These are phyloP conservation scores for Simplicillium sp. DNA, from an alignment of 2,329 filamentous ascomycete genomes.

Conservation along the genomic window DNA sequence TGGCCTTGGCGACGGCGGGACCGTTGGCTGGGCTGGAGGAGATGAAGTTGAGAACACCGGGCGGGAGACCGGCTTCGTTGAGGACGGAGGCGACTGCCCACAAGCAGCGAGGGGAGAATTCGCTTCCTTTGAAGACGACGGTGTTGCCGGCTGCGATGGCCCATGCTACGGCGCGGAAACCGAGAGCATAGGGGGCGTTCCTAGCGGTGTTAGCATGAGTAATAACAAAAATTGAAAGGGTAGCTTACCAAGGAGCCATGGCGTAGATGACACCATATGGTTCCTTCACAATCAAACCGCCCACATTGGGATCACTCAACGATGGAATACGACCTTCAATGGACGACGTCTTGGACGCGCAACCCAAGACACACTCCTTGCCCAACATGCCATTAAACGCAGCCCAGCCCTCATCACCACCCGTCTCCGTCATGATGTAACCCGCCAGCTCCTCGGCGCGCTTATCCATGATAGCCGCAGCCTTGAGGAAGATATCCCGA, in stretches of 20 bases:
- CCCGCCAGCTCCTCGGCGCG: constrained; percentile 50
- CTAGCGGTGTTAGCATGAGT: constrained; percentile 14
- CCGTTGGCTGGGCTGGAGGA: constrained; percentile 55
- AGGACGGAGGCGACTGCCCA: constrained; percentile 52
- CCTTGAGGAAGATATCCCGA: constrained; percentile 61
- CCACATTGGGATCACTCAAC: constrained; percentile 18
- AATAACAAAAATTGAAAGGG: not conserved
- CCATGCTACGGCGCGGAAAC: constrained; percentile 39
- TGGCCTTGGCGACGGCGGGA: constrained; percentile 48
- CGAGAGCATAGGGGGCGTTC: constrained; percentile 42
- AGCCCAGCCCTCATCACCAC: constrained; percentile 25
- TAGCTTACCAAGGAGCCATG: constrained; percentile 18
- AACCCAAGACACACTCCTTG: constrained; percentile 29
- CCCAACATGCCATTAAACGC: constrained; percentile 27
- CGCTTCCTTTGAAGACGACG: constrained; percentile 58
- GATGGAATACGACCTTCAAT: constrained; percentile 27
- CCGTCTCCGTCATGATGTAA: constrained; percentile 48
- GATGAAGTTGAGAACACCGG: constrained; percentile 60
- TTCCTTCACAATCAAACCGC: constrained; percentile 20
- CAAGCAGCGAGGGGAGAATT: constrained; percentile 52
- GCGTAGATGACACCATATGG: constrained; percentile 19
- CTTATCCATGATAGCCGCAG: constrained; percentile 52
- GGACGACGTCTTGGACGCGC: constrained; percentile 30
- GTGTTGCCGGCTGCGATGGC: constrained; percentile 67
- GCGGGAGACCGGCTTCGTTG: constrained; percentile 61